Percentiles rank a stretch among this genome's conserved stretches.
Evolutionary conservation across 352 stramenopile species (phyloP).

Genomic region (Lagenidium sp.): DNA sequence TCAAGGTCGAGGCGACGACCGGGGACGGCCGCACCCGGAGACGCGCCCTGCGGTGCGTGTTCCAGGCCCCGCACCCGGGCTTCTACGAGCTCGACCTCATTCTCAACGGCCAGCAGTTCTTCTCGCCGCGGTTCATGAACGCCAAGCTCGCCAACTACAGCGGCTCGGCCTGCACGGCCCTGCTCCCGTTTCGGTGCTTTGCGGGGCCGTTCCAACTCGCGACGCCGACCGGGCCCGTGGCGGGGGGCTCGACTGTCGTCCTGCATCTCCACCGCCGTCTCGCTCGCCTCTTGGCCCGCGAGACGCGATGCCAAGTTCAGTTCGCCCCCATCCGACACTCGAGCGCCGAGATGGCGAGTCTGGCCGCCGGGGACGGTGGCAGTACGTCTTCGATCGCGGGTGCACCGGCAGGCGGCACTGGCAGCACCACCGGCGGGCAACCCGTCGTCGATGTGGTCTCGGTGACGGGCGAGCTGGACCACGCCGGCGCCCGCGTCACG

Average conservation of each 20-base stretch:
- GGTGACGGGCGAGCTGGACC: slow-evolving; percentile 43
- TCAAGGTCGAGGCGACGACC: not conserved
- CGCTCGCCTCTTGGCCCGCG: slow-evolving; percentile 32
- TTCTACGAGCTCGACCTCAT: slow-evolving; percentile 63
- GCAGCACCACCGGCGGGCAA: too few relatives aligned
- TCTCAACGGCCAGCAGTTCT: slow-evolving; percentile 62
- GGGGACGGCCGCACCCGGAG: too few relatives aligned
- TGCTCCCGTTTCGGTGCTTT: slow-evolving; percentile 56
- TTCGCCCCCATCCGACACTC: slow-evolving; percentile 34
- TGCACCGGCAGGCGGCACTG: too few relatives aligned
- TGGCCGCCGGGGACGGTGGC: too few relatives aligned
- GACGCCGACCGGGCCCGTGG: slow-evolving; percentile 47
- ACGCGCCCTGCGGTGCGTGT: slow-evolving; percentile 21
- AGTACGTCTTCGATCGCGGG: too few relatives aligned
- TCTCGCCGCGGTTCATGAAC: slow-evolving; percentile 39
- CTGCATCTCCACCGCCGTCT: slow-evolving; percentile 45
- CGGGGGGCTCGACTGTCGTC: slow-evolving; percentile 46
- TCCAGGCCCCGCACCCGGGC: slow-evolving; percentile 18
- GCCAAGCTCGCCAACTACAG: slow-evolving; percentile 58
- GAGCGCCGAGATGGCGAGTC: too few relatives aligned
- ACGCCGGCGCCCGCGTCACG: slow-evolving; percentile 25
- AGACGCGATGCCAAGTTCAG: slow-evolving; percentile 48
- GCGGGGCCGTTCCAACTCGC: slow-evolving; percentile 48
- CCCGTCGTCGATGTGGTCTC: slow-evolving; percentile 18
- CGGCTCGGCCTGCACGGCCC: slow-evolving; percentile 36